Percentiles rank a stretch among this genome's conserved stretches.
phyloP scores from a whole-genome alignment of 306 rosid genomes.

The Cucurbita moschata region DNA sequence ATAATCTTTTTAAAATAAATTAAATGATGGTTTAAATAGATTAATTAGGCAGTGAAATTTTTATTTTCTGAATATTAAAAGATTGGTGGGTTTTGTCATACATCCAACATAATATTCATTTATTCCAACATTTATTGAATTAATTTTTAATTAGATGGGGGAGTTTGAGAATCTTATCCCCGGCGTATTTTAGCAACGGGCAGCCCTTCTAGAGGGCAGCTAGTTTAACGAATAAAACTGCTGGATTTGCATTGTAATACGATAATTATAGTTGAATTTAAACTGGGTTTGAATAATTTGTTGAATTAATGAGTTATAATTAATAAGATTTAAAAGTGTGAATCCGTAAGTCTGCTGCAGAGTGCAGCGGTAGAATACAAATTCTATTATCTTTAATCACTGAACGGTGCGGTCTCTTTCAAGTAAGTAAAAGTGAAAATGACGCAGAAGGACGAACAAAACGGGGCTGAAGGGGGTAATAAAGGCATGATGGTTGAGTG shows the following conservation, averaged over 20 bases:
- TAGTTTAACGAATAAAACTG: too few species aligned
- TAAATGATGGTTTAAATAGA: not conserved
- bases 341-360: slow-evolving; percentile 38
- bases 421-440: slow-evolving; percentile 12
- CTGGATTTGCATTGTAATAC: too few species aligned
- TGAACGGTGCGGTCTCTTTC: slow-evolving; percentile 47
- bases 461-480: not conserved
- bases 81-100: not conserved
- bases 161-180: not conserved
- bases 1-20: too few species aligned
- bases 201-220: not conserved
- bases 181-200: not conserved
- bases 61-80: not conserved
- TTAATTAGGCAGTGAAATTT: not conserved
- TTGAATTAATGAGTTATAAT: not conserved
- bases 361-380: slow-evolving; percentile 15
- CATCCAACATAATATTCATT: slow-evolving; percentile 8
- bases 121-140: not conserved
- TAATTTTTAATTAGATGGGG: not conserved
- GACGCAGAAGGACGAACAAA: not conserved
- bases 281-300: not conserved
- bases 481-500: not conserved
- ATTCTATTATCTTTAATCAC: slow-evolving; percentile 27
- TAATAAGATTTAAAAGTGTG: not conserved
- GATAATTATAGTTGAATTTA: not conserved